These are phyloP conservation scores for Scalesia atractyloides DNA, from an alignment of 129 eudicot species.

Conservation along the genomic window DNA sequence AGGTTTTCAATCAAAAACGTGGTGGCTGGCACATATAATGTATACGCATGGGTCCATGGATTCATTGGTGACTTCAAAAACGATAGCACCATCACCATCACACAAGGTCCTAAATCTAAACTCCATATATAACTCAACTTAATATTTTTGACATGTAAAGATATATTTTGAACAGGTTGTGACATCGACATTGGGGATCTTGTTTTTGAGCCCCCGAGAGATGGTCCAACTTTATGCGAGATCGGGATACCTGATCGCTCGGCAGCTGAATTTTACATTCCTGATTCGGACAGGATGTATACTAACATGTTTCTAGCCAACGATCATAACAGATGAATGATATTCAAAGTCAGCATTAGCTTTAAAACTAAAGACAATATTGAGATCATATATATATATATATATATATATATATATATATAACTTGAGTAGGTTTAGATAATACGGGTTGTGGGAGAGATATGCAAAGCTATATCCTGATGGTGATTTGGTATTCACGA, in stretches of 20 bases:
- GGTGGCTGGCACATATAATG: conserved; percentile 60
- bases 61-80: conserved; percentile 75
- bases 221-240: conserved; percentile 96
- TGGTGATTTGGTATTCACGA: conserved; percentile 57
- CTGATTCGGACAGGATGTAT: conserved; percentile 73
- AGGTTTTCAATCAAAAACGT: conserved; percentile 53
- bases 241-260: conserved; percentile 90
- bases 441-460: conserved; percentile 74
- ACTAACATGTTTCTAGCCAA: conserved; percentile 56
- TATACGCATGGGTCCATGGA: conserved; percentile 84
- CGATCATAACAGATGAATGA: conserved; percentile 57
- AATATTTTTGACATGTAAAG: too few species aligned
- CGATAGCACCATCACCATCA: neutral
- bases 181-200: conserved; percentile 62
- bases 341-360: neutral
- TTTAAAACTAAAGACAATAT: neutral
- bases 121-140: neutral
- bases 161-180: conserved; percentile 43
- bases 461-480: conserved; percentile 48
- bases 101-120: conserved; percentile 32
- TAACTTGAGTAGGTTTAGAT: conserved; percentile 59
- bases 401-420: neutral
- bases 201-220: conserved; percentile 68
- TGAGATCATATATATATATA: neutral
- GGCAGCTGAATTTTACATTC: conserved; percentile 76